phyloP scores from a whole-genome alignment of 192 early-diverging fungal genomes.

The Mortierella hygrophila region DNA sequence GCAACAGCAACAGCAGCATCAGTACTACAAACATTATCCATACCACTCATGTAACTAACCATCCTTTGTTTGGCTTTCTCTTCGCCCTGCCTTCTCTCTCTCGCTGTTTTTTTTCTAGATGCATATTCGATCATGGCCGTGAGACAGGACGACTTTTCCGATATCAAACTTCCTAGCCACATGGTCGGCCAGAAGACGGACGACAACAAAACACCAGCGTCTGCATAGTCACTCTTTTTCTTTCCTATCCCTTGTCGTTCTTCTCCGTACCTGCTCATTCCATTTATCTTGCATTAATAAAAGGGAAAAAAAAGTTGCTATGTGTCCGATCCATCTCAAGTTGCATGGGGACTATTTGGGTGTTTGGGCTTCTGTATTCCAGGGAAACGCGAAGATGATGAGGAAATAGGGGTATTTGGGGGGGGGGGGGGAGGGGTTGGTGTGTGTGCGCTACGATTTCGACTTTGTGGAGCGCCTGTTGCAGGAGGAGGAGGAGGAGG shows the following conservation, averaged over 20 bases:
- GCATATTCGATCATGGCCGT: constrained; percentile 82
- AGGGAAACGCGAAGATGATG: too few species aligned
- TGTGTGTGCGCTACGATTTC: not conserved
- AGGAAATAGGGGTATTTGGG: too few species aligned
- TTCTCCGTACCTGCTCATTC: not conserved
- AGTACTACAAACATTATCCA: not conserved
- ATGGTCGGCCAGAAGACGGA: constrained; percentile 38
- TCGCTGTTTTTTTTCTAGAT: constrained; percentile 48
- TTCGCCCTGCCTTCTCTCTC: not conserved
- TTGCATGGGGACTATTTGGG: too few species aligned
- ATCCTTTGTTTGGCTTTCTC: not conserved
- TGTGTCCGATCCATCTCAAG: too few species aligned
- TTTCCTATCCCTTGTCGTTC: not conserved
- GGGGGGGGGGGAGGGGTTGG: not conserved
- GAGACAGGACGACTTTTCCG: constrained; percentile 83
- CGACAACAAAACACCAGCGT: not conserved
- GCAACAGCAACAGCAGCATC: too few species aligned
- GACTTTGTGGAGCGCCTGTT: not conserved
- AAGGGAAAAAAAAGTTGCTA: too few species aligned
- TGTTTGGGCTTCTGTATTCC: too few species aligned
- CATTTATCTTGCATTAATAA: not conserved
- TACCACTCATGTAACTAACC: not conserved
- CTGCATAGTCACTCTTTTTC: not conserved
- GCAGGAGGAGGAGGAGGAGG: not conserved
- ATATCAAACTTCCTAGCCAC: constrained; percentile 73